Percentiles rank a stretch among this genome's conserved stretches.
Conservation (phyloP, 495 filamentous ascomycete species). For the Aspergillus coremiiformis region DNA sequence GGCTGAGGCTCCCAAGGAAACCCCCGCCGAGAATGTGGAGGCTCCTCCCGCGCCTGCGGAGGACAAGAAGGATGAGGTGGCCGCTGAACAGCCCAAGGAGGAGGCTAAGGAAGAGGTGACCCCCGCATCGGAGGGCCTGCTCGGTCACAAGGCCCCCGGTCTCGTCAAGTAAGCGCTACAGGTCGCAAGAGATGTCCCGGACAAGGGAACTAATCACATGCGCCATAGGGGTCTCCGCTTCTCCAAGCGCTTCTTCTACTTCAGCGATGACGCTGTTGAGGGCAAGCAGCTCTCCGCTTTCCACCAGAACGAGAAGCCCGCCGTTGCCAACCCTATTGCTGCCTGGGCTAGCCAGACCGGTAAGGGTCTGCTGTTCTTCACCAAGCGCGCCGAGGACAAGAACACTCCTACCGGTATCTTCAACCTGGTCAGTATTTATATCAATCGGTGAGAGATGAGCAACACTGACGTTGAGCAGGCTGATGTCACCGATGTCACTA, state of each 20-base stretch:
- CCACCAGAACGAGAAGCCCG: slow-evolving; percentile 79
- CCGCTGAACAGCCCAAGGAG: slow-evolving; percentile 43
- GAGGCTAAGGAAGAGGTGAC: slow-evolving; percentile 46
- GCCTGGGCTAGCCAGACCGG: slow-evolving; percentile 90
- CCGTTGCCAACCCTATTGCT: slow-evolving; percentile 65
- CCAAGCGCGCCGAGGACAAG: slow-evolving; percentile 81
- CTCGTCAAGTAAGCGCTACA: slow-evolving; percentile 70
- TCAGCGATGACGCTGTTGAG: slow-evolving; percentile 73
- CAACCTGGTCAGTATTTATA: slow-evolving; percentile 59
- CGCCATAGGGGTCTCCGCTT: slow-evolving; percentile 51
- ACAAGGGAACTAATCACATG: slow-evolving; percentile 9
- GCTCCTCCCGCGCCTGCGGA: slow-evolving; percentile 37
- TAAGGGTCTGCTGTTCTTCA: slow-evolving; percentile 89
- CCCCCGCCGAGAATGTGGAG: slow-evolving; percentile 27
- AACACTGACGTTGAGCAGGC: slow-evolving; percentile 44
- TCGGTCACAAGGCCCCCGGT: slow-evolving; percentile 84
- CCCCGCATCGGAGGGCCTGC: slow-evolving; percentile 57
- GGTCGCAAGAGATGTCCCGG: background rate
- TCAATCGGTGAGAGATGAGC: background rate
- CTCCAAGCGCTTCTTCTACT: slow-evolving; percentile 86
- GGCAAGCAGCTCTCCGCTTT: slow-evolving; percentile 65
- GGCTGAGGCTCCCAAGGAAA: slow-evolving; percentile 31
- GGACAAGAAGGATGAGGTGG: slow-evolving; percentile 29
- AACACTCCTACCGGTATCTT: slow-evolving; percentile 69
- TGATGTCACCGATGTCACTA: slow-evolving; percentile 71